Conservation (phyloP, 2,329 filamentous ascomycete species). For the Chaetomiaceae sp. region DNA sequence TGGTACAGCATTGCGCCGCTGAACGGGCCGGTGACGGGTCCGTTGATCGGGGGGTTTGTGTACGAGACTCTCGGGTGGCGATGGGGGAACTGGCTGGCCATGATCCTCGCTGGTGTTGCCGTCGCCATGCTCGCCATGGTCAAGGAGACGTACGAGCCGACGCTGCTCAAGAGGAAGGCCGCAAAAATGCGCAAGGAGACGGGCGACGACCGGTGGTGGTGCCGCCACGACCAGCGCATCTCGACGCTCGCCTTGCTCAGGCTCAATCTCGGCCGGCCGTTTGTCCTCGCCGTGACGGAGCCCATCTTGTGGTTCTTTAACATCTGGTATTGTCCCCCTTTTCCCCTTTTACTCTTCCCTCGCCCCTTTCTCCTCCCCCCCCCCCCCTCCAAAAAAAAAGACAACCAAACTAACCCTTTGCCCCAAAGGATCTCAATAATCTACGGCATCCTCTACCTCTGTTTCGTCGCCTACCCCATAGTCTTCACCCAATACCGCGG, state of each 20-base stretch:
- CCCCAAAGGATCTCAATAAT: constrained; percentile 66
- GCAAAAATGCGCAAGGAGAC: constrained; percentile 61
- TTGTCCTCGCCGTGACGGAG: constrained; percentile 72
- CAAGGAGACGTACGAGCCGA: constrained; percentile 73
- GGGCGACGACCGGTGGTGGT: constrained; percentile 70
- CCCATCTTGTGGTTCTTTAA: constrained; percentile 74
- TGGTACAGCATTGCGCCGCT: constrained; percentile 81
- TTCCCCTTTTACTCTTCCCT: neutral
- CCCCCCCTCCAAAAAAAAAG: neutral
- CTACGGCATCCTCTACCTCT: constrained; percentile 79
- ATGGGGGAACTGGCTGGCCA: constrained; percentile 78
- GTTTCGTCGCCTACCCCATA: constrained; percentile 86
- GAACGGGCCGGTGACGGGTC: constrained; percentile 59
- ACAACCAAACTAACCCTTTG: neutral
- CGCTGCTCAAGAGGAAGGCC: constrained; percentile 63
- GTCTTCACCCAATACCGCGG: constrained; percentile 71
- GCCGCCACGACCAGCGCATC: constrained; percentile 69
- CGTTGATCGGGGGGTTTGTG: constrained; percentile 73
- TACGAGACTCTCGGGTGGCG: constrained; percentile 77
- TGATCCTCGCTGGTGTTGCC: constrained; percentile 65
- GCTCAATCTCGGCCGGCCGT: constrained; percentile 71
- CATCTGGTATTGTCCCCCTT: constrained; percentile 48
- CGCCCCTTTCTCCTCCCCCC: neutral
- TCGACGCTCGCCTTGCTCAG: constrained; percentile 64
- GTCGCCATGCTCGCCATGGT: constrained; percentile 56